Evolutionary conservation across 2,329 filamentous ascomycete species (phyloP).

Genomic region (Thermothelomyces thermophilus): DNA sequence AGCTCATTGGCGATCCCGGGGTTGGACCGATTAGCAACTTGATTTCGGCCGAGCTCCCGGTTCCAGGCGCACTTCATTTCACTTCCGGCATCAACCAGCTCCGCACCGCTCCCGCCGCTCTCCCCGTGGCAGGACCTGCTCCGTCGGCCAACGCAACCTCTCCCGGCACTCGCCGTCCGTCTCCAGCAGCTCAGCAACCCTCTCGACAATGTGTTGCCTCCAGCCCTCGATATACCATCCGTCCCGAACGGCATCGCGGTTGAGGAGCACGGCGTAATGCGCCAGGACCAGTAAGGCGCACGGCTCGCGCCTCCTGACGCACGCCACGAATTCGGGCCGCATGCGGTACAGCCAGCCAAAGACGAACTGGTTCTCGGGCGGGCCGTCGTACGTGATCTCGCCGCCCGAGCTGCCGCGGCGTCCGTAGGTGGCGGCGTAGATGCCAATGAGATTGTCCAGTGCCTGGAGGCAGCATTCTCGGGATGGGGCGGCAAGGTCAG

Average conservation of each 20-base stretch:
- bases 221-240: slow-evolving; percentile 3
- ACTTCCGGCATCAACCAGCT: background rate
- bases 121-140: too few species aligned
- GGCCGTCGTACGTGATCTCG: background rate
- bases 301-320: background rate
- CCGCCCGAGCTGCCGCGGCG: background rate
- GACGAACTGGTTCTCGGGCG: slow-evolving; percentile 4
- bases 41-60: background rate
- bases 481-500: too few species aligned
- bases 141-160: background rate
- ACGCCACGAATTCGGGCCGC: background rate
- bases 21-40: background rate
- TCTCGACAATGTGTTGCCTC: slow-evolving; percentile 2
- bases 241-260: background rate
- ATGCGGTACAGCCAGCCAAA: slow-evolving; percentile 9
- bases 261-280: slow-evolving; percentile 6
- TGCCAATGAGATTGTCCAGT: slow-evolving; percentile 1
- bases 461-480: background rate
- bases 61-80: background rate
- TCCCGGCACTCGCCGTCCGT: background rate
- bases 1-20: background rate
- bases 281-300: slow-evolving; percentile 2
- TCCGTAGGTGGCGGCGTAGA: slow-evolving; percentile 3
- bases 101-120: background rate
- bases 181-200: background rate